A percentile compares a stretch with the other conserved stretches of the same genome.
phyloP scores from a whole-genome alignment of 257 asterid species.

The Solanum bukasovii region DNA sequence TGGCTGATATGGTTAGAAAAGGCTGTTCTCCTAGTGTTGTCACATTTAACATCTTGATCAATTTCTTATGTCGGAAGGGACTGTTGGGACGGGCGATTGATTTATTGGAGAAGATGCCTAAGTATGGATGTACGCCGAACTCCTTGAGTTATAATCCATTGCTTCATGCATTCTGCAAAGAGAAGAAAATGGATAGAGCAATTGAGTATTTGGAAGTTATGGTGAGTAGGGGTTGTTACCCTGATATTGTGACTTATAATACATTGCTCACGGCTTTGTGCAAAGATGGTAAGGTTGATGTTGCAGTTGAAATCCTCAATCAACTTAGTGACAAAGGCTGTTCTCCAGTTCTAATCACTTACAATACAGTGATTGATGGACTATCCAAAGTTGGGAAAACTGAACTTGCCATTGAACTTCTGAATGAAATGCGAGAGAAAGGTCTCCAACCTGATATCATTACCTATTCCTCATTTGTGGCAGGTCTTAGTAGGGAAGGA shows the following conservation, averaged over 20 bases:
- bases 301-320: conserved; percentile 67
- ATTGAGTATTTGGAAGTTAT: conserved; percentile 75
- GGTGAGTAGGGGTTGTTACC: conserved; percentile 74
- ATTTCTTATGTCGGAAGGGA: conserved; percentile 66
- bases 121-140: conserved; percentile 66
- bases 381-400: conserved; percentile 69
- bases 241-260: conserved; percentile 82
- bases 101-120: conserved; percentile 68
- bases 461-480: conserved; percentile 59
- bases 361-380: conserved; percentile 79
- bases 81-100: conserved; percentile 62
- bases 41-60: conserved; percentile 74
- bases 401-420: conserved; percentile 39
- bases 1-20: conserved; percentile 65
- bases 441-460: conserved; percentile 63
- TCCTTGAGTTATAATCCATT: conserved; percentile 79
- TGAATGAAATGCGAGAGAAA: conserved; percentile 59
- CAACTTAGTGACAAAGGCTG: conserved; percentile 54
- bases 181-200: conserved; percentile 76
- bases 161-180: conserved; percentile 85
- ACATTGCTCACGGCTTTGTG: conserved; percentile 77
- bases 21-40: conserved; percentile 82
- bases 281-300: conserved; percentile 73
- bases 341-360: conserved; percentile 75
- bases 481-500: conserved; percentile 77